These are phyloP conservation scores for Musa troglodytarum DNA, from an alignment of 176 grass and related monocot genomes.

Conservation along the genomic window DNA sequence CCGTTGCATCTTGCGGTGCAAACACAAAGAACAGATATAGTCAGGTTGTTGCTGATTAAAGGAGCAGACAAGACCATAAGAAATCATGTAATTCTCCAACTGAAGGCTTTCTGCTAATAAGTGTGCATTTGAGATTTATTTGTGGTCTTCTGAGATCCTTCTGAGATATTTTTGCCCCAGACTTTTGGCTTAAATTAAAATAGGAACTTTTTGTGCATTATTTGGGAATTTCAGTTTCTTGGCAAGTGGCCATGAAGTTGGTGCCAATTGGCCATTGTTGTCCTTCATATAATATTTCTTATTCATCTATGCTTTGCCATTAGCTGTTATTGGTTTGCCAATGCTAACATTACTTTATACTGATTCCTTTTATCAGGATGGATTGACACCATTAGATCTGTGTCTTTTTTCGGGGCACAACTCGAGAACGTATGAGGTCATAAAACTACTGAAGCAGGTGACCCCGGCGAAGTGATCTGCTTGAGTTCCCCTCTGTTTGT, in stretches of 20 bases:
- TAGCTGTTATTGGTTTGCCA: background rate
- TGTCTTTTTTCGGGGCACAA: conserved; percentile 58
- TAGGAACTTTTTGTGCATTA: no score
- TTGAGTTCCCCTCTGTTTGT: background rate
- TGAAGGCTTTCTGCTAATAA: background rate
- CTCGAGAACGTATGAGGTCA: conserved; percentile 61
- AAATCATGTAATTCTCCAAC: conserved; percentile 49
- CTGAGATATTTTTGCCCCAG: no score
- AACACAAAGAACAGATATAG: conserved; percentile 82
- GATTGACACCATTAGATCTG: conserved; percentile 72
- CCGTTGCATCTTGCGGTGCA: conserved; percentile 96
- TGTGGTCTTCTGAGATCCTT: conserved; percentile 2
- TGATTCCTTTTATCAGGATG: conserved; percentile 44
- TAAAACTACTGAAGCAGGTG: conserved; percentile 73
- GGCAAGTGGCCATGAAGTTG: no score
- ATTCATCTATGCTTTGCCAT: background rate
- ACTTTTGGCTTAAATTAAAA: background rate
- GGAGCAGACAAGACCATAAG: conserved; percentile 65
- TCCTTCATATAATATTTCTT: background rate
- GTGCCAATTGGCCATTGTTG: no score
- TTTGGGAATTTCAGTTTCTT: no score
- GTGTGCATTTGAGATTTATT: background rate
- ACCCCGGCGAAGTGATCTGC: conserved; percentile 25
- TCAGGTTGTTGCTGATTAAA: conserved; percentile 85
- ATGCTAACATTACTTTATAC: conserved; percentile 12